Evolutionary conservation across 148 eudicot species (phyloP), one percentile per base, ranked within the genome.

Genomic region (Dysphania ambrosioides): DNA sequence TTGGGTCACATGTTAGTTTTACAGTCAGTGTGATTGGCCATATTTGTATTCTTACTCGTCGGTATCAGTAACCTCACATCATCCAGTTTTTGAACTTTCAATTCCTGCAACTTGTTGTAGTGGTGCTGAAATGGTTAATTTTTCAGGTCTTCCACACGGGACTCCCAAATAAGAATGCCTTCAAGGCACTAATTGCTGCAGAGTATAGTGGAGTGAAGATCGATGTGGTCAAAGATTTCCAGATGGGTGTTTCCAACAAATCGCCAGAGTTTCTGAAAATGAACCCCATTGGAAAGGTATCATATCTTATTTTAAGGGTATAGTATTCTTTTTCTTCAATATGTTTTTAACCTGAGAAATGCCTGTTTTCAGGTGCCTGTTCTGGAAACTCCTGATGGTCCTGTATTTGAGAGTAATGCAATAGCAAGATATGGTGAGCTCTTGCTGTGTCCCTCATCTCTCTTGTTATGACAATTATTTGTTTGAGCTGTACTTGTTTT

Each of bases 281-380:
- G 90, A 91, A 91, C 78, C 93, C 97, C 3, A 80, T 91, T 44
- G 97, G 97, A 62, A 91, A 90, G 90, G 96, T 90, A 75, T 12
- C 12, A 27, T 65, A 4, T 29, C 12, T 3, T 38, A 38, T 21
- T 21, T n/a, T 6, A 24, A 27, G 34, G 23, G 63, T 27, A 11
- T 59, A 8, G 1, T 30, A 3, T 15, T 30, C 10, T 30, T 13
- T 18, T 61, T 0, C 6, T 73, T 29, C 12, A 18, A 2, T 32
- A 12, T 55, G 1, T 41, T n/a, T 21, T 38, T 66, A 6, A 38
- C 4, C 1, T 5, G 1, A 12, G 31, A 18, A 21, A 66, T 10
- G 2, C 6, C 12, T 40, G 13, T 64, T 73, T 38, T 29, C 65
- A 89, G 93, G 86, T 87, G 60, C 93, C 93, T 44, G 90, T 89